A percentile compares a stretch with the other conserved stretches of the same genome.
Conservation (phyloP, 495 filamentous ascomycete species). For the Opeltia flavorubescens region DNA sequence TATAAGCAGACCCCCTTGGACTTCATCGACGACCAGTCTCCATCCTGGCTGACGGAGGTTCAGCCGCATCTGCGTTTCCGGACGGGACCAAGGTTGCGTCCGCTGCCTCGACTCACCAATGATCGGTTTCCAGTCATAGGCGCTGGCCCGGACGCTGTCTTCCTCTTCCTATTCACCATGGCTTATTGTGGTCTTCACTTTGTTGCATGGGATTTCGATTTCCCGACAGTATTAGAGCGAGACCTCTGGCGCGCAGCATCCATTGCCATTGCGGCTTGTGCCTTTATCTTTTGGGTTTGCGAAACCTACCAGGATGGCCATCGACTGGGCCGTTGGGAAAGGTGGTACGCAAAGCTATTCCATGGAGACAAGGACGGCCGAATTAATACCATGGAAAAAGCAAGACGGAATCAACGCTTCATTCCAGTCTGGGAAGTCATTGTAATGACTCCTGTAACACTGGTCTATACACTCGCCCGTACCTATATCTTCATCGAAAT, state of each 20-base stretch:
- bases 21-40: slow-evolving; percentile 22
- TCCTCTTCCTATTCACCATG: slow-evolving; percentile 13
- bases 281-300: slow-evolving; percentile 14
- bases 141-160: slow-evolving; percentile 10
- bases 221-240: slow-evolving; percentile 23
- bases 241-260: slow-evolving; percentile 21
- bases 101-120: slow-evolving; percentile 16
- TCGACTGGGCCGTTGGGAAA: slow-evolving; percentile 15
- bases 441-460: slow-evolving; percentile 15
- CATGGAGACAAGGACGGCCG: slow-evolving; percentile 7
- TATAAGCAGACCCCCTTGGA: slow-evolving; percentile 23
- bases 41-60: slow-evolving; percentile 54
- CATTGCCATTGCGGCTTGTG: slow-evolving; percentile 14
- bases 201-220: slow-evolving; percentile 28
- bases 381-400: slow-evolving; percentile 13
- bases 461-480: slow-evolving; percentile 14
- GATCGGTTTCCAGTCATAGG: slow-evolving; percentile 17
- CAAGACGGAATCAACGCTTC: slow-evolving; percentile 9
- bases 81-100: slow-evolving; percentile 13
- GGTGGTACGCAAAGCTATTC: slow-evolving; percentile 15
- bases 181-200: slow-evolving; percentile 23
- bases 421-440: slow-evolving; percentile 15
- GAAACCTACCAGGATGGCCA: slow-evolving; percentile 17
- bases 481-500: slow-evolving; percentile 16
- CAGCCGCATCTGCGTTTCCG: slow-evolving; percentile 55